Evolutionary conservation across 768 basidiomycete species (phyloP).

Genomic region (Pleurotus cornucopiae): DNA sequence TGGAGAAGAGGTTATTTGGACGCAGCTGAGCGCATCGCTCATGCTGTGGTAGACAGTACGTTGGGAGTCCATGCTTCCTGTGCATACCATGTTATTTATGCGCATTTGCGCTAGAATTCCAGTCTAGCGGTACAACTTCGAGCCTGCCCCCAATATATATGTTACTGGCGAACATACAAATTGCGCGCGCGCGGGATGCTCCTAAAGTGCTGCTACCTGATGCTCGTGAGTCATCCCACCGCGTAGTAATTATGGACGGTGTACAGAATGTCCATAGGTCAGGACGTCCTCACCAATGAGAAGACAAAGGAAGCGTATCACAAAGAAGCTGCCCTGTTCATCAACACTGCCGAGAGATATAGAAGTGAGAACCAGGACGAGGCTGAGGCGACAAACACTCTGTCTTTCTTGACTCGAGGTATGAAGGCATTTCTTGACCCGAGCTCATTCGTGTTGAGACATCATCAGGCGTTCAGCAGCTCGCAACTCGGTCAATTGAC

Average conservation of each 20-base stretch:
- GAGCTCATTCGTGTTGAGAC: not conserved
- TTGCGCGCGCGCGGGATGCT: constrained; percentile 75
- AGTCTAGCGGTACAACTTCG: constrained; percentile 40
- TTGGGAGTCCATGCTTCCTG: constrained; percentile 9
- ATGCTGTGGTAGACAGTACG: constrained; percentile 63
- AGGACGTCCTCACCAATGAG: constrained; percentile 56
- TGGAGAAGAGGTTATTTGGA: constrained; percentile 75
- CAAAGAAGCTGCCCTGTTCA: constrained; percentile 60
- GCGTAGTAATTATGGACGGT: not conserved
- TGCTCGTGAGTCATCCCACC: constrained; percentile 54
- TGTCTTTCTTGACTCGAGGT: constrained; percentile 69
- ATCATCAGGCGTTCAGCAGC: constrained; percentile 68
- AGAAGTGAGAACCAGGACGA: constrained; percentile 53
- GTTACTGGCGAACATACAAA: constrained; percentile 80
- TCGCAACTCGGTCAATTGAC: constrained; percentile 77
- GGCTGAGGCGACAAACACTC: constrained; percentile 42
- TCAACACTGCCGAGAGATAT: constrained; percentile 58
- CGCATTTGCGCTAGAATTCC: constrained; percentile 37
- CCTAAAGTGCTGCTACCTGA: constrained; percentile 74
- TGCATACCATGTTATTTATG: constrained; percentile 11
- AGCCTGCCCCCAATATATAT: constrained; percentile 73
- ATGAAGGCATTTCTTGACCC: constrained; percentile 15
- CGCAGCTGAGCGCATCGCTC: constrained; percentile 74
- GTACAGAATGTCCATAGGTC: constrained; percentile 35
- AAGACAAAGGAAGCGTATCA: constrained; percentile 68